Base-by-base conservation (phyloP, 176 grass and related monocot genomes). In the Puya raimondii region DNA sequence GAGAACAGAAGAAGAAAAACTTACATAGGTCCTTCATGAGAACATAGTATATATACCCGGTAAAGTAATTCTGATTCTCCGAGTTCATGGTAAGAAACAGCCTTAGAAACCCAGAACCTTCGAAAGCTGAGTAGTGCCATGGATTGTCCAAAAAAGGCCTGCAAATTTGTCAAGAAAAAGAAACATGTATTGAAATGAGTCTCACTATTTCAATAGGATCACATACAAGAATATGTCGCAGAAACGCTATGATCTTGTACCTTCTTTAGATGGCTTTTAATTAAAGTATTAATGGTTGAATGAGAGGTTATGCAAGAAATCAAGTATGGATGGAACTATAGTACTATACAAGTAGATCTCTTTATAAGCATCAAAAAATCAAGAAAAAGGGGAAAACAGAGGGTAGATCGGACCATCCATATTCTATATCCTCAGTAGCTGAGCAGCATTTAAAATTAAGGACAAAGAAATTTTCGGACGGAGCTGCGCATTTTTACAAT, bases 81-180 rank as follows among this genome's bases (percentile, higher is more conserved):
- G 65, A 74, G 69, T 97, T 97, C 14, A 88, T 64, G 56, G 93
- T 88, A 88, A 97, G 86, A 81, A 97, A 87, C 11, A 97, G 76
- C 68, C 77, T 87, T 52, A 92, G 64, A 90, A 97, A 97, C 72
- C 93, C 93, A 85, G 88, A 80, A 73, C 93, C 93, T 87, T 97
- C 93, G 84, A 97, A 92, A 20, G 86, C 84, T 63, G 82, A 86
- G 67, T 97, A 90, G 83, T 97, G 93, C 93, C 93, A 97, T 81
- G 89, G 93, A 81, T 97, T 97, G 74, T 85, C 84, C 79, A 97
- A 74, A 77, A 91, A 96, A 16, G 64, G 65, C 70, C 92, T 89
- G 80, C 68, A 71, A 70, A 70, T 81, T 50, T 49, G 12, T 47
- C 42, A 51, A 74, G 65, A 65, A n/a, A 53, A 17, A 69, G 15